Conservation (phyloP, 176 grass and related monocot species). For the Ensete ventricosum region DNA sequence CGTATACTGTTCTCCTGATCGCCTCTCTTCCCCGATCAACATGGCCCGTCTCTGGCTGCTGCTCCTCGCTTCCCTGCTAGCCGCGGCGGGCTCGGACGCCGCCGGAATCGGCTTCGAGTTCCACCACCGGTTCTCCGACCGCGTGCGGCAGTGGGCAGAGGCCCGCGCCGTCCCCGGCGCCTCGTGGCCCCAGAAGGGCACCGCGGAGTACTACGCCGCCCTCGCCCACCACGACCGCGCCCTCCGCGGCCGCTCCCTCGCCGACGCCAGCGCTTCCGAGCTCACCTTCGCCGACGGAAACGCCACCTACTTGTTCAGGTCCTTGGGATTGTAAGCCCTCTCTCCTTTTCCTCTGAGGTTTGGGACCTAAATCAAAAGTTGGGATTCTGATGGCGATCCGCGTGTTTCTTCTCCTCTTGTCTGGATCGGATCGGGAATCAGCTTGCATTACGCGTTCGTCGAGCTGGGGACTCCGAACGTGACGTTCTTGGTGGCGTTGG, state of each 20-base stretch:
- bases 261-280: not conserved
- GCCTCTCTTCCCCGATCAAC: not conserved
- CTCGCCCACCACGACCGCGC: constrained; percentile 54
- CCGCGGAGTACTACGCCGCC: constrained; percentile 54
- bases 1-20: too few species aligned
- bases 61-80: not conserved
- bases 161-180: constrained; percentile 19
- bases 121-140: constrained; percentile 74
- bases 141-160: constrained; percentile 52
- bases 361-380: not conserved
- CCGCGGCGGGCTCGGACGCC: not conserved
- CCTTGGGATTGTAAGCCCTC: constrained; percentile 62
- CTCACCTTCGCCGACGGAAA: constrained; percentile 65
- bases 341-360: not conserved
- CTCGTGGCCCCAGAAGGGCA: constrained; percentile 39
- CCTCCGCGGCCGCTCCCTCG: constrained; percentile 46
- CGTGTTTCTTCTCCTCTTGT: not conserved
- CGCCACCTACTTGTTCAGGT: constrained; percentile 29
- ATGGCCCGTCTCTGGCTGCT: not conserved
- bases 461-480: constrained; percentile 77
- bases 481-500: constrained; percentile 83
- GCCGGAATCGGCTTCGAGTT: constrained; percentile 47
- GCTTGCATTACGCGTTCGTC: constrained; percentile 78
- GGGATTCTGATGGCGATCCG: not conserved
- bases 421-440: constrained; percentile 23